Evolutionary conservation across 2,329 filamentous ascomycete genomes (phyloP).

Genomic region (Fusarium dlaminii): DNA sequence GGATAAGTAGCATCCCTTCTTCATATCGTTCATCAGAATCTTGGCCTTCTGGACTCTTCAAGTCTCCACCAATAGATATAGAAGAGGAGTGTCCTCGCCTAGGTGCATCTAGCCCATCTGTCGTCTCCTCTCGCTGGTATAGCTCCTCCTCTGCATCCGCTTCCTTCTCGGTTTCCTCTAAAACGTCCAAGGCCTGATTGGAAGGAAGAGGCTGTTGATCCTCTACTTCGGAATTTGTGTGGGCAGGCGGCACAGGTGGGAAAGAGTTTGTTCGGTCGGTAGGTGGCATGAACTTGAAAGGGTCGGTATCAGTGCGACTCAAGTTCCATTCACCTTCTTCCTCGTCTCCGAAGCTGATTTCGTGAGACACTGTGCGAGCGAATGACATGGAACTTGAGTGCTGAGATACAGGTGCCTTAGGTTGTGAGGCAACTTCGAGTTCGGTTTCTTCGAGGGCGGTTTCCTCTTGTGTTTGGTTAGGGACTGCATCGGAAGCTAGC

Average conservation of each 20-base stretch:
- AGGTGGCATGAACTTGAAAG: constrained; percentile 68
- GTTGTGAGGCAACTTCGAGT: constrained; percentile 18
- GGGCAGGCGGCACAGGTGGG: constrained; percentile 61
- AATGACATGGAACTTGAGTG: constrained; percentile 71
- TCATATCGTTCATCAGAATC: constrained; percentile 70
- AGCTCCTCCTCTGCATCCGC: constrained; percentile 55
- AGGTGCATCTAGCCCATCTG: constrained; percentile 12
- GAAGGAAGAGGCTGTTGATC: constrained; percentile 55
- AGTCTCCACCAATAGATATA: constrained; percentile 56
- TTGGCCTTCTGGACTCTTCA: constrained; percentile 53
- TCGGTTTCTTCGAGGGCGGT: constrained; percentile 19
- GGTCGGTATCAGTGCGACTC: constrained; percentile 62
- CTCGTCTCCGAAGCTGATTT: constrained; percentile 68
- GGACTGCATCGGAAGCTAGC: constrained; percentile 35
- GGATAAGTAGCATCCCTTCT: constrained; percentile 74
- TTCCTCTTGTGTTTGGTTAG: constrained; percentile 19
- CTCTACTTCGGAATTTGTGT: constrained; percentile 39
- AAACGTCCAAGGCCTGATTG: constrained; percentile 63
- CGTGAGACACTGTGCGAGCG: constrained; percentile 70
- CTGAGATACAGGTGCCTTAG: constrained; percentile 54
- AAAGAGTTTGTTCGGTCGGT: constrained; percentile 71
- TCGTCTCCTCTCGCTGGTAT: constrained; percentile 34
- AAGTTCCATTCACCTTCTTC: constrained; percentile 69
- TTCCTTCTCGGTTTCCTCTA: constrained; percentile 62
- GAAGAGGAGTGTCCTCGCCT: constrained; percentile 41